Conservation (phyloP, 2,329 filamentous ascomycete genomes). For the Sarocladium strictum region DNA sequence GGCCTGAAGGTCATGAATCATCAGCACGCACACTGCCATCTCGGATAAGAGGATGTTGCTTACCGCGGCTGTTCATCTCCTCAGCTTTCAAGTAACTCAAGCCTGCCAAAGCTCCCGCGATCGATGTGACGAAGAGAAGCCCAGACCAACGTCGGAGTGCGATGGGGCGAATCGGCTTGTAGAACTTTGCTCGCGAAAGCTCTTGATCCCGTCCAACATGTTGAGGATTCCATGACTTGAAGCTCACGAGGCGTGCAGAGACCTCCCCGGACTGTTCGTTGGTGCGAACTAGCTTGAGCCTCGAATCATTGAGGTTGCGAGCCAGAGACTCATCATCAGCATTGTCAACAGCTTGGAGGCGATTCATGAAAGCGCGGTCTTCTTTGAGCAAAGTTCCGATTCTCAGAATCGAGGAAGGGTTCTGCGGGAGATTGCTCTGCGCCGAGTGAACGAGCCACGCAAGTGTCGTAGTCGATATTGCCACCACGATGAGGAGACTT, state of each 20-base stretch:
- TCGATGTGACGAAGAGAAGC: conserved; percentile 9
- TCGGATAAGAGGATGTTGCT: too few relatives aligned
- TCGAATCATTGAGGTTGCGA: conserved; percentile 10
- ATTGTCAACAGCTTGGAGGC: conserved; percentile 13
- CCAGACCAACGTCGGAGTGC: conserved; percentile 16
- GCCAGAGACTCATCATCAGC: conserved; percentile 12
- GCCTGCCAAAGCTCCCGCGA: conserved; percentile 13
- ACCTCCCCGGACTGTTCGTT: neutral
- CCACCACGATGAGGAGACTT: conserved; percentile 17
- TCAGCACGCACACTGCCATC: too few relatives aligned
- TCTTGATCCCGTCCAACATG: neutral
- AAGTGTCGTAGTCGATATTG: conserved; percentile 13
- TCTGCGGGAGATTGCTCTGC: conserved; percentile 14
- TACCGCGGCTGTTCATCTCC: too few relatives aligned
- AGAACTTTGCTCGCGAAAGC: conserved; percentile 8
- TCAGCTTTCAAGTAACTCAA: conserved; percentile 20
- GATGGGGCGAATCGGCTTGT: conserved; percentile 19
- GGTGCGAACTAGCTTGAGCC: neutral
- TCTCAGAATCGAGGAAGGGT: conserved; percentile 21
- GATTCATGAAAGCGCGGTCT: conserved; percentile 7
- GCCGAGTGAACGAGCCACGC: conserved; percentile 13
- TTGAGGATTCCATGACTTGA: neutral
- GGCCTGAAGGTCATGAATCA: conserved; percentile 18
- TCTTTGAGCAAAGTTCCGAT: conserved; percentile 16
- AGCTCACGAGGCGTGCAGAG: neutral